phyloP scores from a whole-genome alignment of 2,329 filamentous ascomycete species.

The Colletotrichum siamense region DNA sequence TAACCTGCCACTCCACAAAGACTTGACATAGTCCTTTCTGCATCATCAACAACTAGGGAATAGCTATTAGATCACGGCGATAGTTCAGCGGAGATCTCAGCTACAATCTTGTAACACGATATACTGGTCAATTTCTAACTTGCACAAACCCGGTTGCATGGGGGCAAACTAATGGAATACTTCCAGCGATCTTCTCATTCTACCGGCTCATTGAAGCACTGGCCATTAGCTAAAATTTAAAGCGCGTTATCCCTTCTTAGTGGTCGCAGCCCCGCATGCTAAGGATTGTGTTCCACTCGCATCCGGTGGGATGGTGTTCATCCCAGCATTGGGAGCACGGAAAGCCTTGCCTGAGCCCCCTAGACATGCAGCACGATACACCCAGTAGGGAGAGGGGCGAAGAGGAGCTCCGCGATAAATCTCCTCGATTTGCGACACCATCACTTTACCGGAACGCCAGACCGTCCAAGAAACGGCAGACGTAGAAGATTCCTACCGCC shows the following conservation, averaged over 20 bases:
- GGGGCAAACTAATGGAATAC: too few relatives aligned
- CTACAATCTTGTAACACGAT: too few relatives aligned
- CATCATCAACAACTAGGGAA: too few relatives aligned
- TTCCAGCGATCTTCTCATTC: too few relatives aligned
- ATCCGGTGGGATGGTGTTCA: not conserved
- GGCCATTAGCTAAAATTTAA: not conserved
- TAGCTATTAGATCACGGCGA: too few relatives aligned
- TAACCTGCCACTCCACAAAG: too few relatives aligned
- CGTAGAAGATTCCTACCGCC: not conserved
- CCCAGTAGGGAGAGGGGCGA: not conserved
- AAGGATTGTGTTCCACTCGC: not conserved
- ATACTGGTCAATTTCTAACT: too few relatives aligned
- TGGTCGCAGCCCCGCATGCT: not conserved
- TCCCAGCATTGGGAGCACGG: not conserved
- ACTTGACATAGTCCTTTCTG: too few relatives aligned
- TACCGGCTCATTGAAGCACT: not conserved
- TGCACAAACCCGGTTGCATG: too few relatives aligned
- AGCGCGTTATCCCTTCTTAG: not conserved
- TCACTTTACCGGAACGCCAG: fast-evolving
- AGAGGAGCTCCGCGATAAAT: not conserved
- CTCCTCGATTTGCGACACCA: not conserved
- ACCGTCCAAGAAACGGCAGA: not conserved
- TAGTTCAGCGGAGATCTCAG: too few relatives aligned
- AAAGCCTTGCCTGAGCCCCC: not conserved
- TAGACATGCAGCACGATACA: not conserved